Evolutionary conservation across 2,329 filamentous ascomycete species (phyloP), one percentile per base, ranked within the genome.

Genomic region (Stagonosporopsis vannaccii): DNA sequence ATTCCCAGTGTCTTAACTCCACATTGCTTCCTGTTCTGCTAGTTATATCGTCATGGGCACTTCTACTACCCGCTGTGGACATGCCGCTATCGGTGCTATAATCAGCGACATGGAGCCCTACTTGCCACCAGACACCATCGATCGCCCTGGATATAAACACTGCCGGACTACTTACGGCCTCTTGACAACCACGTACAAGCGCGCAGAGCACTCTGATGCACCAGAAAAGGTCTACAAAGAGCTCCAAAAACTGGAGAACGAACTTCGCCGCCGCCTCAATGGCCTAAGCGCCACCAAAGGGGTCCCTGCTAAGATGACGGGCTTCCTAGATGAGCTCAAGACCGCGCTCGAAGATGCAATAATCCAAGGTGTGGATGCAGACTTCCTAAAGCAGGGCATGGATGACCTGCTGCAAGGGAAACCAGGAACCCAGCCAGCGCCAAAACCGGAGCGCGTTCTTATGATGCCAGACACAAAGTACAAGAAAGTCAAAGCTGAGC

Each of bases 91-190:
- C 13, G 52, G 59, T n/a, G 56, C 51, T 17, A 65, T 66, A 13
- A 59, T 67, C 36, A 46, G 49, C 22, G 60, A 66, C 6, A 66
- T 70, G 56, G 53, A 55, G 23, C 41, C 43, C 13, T 56, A 64
- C 11, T 62, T 70, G 6, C 67, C 66, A 17, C 60, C 62, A 0
- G 47, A 61, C 20, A 59, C 57, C 4, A 43, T 61, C 46, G 46
- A 61, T 20, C 59, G 61, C 22, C 37, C 51, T 0, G 61, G 56
- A 2, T 68, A 70, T 52, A 45, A 54, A 25, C 30, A 56, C 2
- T 61, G 60, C 35, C 61, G 58, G 36, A 65, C 60, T 13, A 65
- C 59, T 8, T 69, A 65, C 30, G 64, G 67, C 1, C 57, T 63
- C 9, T 40, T 69, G n/a, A 60, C 58, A 13, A 58, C 47, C 6